These are phyloP conservation scores for Zoysia matrella DNA, from an alignment of 202 grass and related monocot genomes.

Conservation along the genomic window DNA sequence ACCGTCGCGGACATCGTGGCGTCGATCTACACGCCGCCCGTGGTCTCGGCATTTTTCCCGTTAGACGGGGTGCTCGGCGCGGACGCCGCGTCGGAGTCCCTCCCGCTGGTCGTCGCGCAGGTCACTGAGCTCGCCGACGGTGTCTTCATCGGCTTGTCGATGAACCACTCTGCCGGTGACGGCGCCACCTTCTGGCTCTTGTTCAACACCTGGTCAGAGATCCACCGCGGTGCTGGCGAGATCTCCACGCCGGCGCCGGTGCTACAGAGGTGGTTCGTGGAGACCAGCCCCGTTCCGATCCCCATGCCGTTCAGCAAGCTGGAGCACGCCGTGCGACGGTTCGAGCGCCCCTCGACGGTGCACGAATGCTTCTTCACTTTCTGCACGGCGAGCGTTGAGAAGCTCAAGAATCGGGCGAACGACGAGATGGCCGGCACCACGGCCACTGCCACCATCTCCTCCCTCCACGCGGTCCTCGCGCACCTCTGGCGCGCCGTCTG, in stretches of 20 bases:
- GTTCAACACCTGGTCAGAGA: too few species aligned
- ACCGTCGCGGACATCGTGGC: conserved; percentile 19
- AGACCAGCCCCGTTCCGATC: conserved; percentile 19
- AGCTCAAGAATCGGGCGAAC: conserved; percentile 32
- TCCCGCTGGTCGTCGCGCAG: not conserved
- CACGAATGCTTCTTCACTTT: conserved; percentile 51
- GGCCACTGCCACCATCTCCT: not conserved
- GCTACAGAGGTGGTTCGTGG: conserved; percentile 43
- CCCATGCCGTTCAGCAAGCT: conserved; percentile 37
- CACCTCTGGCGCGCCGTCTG: conserved; percentile 38
- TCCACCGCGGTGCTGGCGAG: not conserved
- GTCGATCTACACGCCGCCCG: not conserved
- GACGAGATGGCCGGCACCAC: not conserved
- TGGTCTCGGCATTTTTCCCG: conserved; percentile 35
- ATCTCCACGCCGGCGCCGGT: not conserved
- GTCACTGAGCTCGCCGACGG: conserved; percentile 58
- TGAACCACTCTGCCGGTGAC: conserved; percentile 53
- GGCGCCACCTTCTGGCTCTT: conserved; percentile 55
- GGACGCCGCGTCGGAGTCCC: not conserved
- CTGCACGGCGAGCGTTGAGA: conserved; percentile 18
- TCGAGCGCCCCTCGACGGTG: not conserved
- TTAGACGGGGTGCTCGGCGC: not conserved
- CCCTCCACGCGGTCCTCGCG: not conserved
- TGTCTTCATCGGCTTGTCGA: conserved; percentile 44
- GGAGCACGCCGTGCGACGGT: conserved; percentile 19